These are phyloP conservation scores for Populus tomentosa DNA, from an alignment of 441 rosid species.

Conservation along the genomic window DNA sequence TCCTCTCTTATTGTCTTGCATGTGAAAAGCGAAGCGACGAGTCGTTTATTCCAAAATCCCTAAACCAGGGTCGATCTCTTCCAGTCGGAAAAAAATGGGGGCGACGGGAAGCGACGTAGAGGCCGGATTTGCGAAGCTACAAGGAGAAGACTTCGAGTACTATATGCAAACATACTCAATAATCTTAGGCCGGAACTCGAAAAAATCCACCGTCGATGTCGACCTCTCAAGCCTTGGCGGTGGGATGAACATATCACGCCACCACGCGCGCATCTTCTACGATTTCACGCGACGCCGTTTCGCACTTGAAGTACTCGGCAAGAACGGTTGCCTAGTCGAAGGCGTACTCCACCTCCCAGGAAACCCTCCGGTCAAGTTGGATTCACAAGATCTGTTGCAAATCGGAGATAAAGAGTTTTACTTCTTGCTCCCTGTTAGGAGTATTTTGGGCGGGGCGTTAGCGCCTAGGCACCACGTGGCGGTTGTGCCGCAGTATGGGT, in stretches of 20 bases:
- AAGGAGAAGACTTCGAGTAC: slow-evolving; percentile 97
- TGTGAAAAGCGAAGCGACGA: background rate
- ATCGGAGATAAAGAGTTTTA: slow-evolving; percentile 94
- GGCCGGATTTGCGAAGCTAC: slow-evolving; percentile 94
- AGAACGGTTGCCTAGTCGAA: slow-evolving; percentile 93
- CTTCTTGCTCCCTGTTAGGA: slow-evolving; percentile 78
- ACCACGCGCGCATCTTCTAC: slow-evolving; percentile 90
- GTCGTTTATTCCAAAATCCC: background rate
- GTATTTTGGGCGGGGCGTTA: slow-evolving; percentile 74
- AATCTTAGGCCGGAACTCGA: slow-evolving; percentile 88
- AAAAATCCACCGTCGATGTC: slow-evolving; percentile 90
- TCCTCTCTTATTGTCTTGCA: background rate
- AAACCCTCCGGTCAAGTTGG: slow-evolving; percentile 86
- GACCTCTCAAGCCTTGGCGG: slow-evolving; percentile 92
- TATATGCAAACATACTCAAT: slow-evolving; percentile 98
- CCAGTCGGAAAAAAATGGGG: slow-evolving; percentile 35
- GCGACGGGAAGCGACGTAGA: slow-evolving; percentile 69
- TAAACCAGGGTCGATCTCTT: background rate
- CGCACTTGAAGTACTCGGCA: slow-evolving; percentile 92
- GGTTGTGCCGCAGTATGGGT: slow-evolving; percentile 45
- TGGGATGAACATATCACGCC: slow-evolving; percentile 94
- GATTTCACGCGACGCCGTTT: slow-evolving; percentile 95
- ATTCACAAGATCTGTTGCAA: slow-evolving; percentile 83
- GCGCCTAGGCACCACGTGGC: slow-evolving; percentile 56
- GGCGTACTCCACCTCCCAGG: slow-evolving; percentile 96